These are phyloP conservation scores for Fennellomyces sp. DNA, from an alignment of 371 early-diverging fungal genomes.

Conservation along the genomic window DNA sequence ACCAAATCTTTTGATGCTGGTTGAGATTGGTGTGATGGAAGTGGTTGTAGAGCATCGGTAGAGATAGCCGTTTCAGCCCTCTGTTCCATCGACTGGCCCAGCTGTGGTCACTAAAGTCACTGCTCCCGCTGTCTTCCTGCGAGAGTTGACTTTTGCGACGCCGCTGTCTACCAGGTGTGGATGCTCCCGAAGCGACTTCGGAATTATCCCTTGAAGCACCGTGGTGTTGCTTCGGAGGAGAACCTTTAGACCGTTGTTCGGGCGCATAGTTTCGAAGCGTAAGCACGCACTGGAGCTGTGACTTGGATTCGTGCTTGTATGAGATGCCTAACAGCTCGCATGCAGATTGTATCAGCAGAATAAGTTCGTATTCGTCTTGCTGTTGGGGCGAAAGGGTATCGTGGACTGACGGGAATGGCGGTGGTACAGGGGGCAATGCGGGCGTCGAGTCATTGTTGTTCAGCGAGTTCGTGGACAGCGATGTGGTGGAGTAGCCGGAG, in stretches of 20 bases:
- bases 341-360: slow-evolving; percentile 34
- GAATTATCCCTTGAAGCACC: neutral
- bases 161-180: neutral
- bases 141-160: slow-evolving; percentile 3
- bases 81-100: slow-evolving; percentile 25
- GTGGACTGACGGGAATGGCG: neutral
- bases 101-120: slow-evolving; percentile 22
- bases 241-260: slow-evolving; percentile 11
- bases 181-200: neutral
- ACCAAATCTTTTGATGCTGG: slow-evolving; percentile 15
- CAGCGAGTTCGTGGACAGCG: slow-evolving; percentile 13
- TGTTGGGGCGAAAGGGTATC: neutral
- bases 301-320: slow-evolving; percentile 33
- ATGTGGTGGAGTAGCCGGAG: slow-evolving; percentile 13
- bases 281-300: slow-evolving; percentile 39
- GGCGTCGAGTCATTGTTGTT: slow-evolving; percentile 5
- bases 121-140: slow-evolving; percentile 1
- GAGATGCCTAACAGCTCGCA: slow-evolving; percentile 49
- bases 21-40: neutral
- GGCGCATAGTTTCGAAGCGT: slow-evolving; percentile 33
- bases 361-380: slow-evolving; percentile 40
- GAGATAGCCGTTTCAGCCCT: slow-evolving; percentile 25
- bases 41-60: slow-evolving; percentile 17
- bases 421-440: neutral
- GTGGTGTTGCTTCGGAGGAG: neutral